Conservation (phyloP, 2,329 filamentous ascomycete species). For the Trichoderma lentiforme region DNA sequence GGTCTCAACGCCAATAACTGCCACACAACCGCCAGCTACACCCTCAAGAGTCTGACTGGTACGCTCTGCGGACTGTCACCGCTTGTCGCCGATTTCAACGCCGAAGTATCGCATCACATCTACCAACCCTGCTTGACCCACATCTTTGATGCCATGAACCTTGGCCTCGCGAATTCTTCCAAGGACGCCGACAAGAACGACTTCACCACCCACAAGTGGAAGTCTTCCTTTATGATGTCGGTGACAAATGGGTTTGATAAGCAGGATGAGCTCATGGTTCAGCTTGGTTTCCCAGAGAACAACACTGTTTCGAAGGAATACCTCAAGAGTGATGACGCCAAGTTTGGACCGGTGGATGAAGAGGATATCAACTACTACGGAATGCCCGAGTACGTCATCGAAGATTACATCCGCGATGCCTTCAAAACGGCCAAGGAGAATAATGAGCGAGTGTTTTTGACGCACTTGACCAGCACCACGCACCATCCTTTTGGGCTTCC, state of each 20-base stretch:
- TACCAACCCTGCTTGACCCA: constrained; percentile 46
- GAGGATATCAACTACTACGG: constrained; percentile 35
- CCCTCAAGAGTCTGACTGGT: constrained; percentile 41
- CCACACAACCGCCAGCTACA: constrained; percentile 41
- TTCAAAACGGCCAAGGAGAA: constrained; percentile 29
- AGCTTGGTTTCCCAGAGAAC: constrained; percentile 29
- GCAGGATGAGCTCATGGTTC: constrained; percentile 28
- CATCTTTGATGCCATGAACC: constrained; percentile 32
- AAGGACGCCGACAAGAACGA: constrained; percentile 18
- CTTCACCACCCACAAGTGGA: constrained; percentile 29
- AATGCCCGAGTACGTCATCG: constrained; percentile 31
- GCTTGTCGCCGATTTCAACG: constrained; percentile 41
- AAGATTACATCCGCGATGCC: constrained; percentile 33
- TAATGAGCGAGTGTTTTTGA: constrained; percentile 32
- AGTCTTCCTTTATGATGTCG: constrained; percentile 32
- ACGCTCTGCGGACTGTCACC: constrained; percentile 42
- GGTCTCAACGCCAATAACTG: constrained; percentile 40
- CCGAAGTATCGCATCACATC: constrained; percentile 39
- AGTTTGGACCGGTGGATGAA: constrained; percentile 28
- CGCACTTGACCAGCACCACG: constrained; percentile 34
- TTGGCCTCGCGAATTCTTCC: constrained; percentile 19
- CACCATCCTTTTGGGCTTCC: constrained; percentile 34
- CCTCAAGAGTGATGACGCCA: constrained; percentile 28
- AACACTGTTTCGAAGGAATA: constrained; percentile 31
- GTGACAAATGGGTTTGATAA: constrained; percentile 33